A percentile compares a stretch with the other conserved stretches of the same genome.
These are phyloP conservation scores for Termitomyces sp. DNA, from an alignment of 768 basidiomycete genomes.

Conservation along the genomic window DNA sequence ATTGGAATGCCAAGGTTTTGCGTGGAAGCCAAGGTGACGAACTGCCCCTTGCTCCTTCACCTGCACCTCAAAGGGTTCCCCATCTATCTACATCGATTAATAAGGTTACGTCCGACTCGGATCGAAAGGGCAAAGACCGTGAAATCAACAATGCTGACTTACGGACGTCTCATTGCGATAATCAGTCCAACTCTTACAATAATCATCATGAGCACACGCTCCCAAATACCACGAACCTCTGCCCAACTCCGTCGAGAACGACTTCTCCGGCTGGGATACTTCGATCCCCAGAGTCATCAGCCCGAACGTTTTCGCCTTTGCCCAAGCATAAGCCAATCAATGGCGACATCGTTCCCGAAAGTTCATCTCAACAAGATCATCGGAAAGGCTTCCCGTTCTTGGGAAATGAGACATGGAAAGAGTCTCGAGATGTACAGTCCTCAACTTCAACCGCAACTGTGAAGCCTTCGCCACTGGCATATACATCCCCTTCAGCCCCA, in stretches of 20 bases:
- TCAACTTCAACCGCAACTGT: neutral
- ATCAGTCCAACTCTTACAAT: neutral
- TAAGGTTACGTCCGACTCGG: neutral
- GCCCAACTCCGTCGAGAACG: constrained; percentile 4
- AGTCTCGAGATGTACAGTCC: neutral
- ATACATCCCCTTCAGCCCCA: neutral
- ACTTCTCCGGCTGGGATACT: constrained; percentile 10
- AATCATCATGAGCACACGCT: neutral
- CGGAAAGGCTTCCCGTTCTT: constrained; percentile 13
- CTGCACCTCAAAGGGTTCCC: neutral
- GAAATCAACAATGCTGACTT: neutral
- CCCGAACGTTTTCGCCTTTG: constrained; percentile 5
- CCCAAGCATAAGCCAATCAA: neutral
- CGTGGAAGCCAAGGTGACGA: constrained; percentile 9
- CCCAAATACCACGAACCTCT: neutral
- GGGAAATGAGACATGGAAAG: neutral
- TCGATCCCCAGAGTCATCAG: constrained; percentile 11
- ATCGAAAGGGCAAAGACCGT: constrained; percentile 3
- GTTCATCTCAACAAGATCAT: constrained; percentile 11
- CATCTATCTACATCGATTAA: neutral
- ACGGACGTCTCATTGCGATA: neutral
- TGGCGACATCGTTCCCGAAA: constrained; percentile 10
- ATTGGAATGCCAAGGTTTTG: constrained; percentile 39
- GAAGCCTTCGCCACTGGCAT: neutral
- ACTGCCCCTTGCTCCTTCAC: neutral